Evolutionary conservation across 306 rosid genomes (phyloP).

Genomic region (Prunus salicina): DNA sequence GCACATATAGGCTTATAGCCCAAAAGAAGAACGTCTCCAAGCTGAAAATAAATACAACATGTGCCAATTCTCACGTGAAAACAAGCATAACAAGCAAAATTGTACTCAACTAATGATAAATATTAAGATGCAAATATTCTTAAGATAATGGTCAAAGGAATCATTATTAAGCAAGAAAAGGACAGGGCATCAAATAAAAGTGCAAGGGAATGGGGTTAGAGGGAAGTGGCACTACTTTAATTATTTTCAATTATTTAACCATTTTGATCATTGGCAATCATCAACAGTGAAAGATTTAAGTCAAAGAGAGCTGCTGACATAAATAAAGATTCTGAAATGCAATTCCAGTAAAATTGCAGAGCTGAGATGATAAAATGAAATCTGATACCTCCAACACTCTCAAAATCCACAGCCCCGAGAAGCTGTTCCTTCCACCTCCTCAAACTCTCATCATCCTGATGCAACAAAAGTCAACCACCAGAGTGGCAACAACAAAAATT

Average conservation of each 20-base stretch:
- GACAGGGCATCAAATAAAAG: neutral
- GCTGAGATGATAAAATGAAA: neutral
- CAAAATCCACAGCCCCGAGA: slow-evolving; percentile 50
- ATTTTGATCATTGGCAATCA: neutral
- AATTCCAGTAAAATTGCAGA: neutral
- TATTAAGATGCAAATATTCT: neutral
- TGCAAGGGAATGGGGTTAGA: neutral
- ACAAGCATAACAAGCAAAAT: neutral
- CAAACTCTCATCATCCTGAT: slow-evolving; percentile 53
- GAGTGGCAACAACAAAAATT: neutral
- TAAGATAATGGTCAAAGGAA: neutral
- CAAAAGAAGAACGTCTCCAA: neutral
- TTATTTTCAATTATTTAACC: neutral
- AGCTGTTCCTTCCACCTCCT: slow-evolving; percentile 64
- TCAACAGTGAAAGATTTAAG: neutral
- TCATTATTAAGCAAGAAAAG: neutral
- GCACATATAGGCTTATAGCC: neutral
- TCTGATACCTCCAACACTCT: slow-evolving; percentile 42
- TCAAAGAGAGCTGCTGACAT: neutral
- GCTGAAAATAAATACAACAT: neutral
- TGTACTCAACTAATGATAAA: neutral
- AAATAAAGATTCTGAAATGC: neutral
- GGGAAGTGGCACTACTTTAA: neutral
- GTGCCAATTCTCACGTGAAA: neutral
- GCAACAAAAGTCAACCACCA: slow-evolving; percentile 6